A percentile compares a stretch with the other conserved stretches of the same genome.
Evolutionary conservation across 208 protist species (phyloP).

Genomic region (Borovskyia barvae): DNA sequence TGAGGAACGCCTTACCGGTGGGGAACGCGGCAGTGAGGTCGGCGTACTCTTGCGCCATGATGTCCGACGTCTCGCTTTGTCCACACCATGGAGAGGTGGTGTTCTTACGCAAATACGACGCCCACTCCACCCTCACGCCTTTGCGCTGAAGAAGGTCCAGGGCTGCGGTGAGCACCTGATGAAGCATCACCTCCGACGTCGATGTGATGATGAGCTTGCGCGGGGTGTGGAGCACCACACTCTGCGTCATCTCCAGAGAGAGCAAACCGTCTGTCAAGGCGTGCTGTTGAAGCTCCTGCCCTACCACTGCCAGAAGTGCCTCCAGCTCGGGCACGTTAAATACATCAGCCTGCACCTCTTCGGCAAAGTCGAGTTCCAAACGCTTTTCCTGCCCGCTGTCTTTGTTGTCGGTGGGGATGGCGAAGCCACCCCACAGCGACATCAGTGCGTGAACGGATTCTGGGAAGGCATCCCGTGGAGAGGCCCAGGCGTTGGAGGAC

Average conservation of each 20-base stretch:
- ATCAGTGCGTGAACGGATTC: constrained; percentile 81
- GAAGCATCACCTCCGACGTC: constrained; percentile 59
- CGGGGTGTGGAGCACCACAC: constrained; percentile 44
- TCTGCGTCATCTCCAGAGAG: constrained; percentile 47
- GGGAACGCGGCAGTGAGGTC: constrained; percentile 81
- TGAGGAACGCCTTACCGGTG: constrained; percentile 71
- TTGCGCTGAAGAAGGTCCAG: constrained; percentile 34
- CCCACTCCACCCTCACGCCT: constrained; percentile 65
- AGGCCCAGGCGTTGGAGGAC: constrained; percentile 37
- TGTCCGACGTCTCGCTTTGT: constrained; percentile 60
- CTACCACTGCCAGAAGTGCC: constrained; percentile 31
- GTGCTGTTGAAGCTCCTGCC: constrained; percentile 36
- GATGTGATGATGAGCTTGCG: constrained; percentile 53
- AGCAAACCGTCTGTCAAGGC: constrained; percentile 24
- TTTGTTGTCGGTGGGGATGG: constrained; percentile 32
- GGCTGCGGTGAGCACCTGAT: constrained; percentile 45
- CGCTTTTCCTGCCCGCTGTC: constrained; percentile 84
- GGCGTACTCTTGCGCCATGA: constrained; percentile 88
- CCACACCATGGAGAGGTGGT: constrained; percentile 62
- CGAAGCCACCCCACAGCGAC: constrained; percentile 86
- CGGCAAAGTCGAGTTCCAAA: constrained; percentile 79
- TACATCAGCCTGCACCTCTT: not conserved
- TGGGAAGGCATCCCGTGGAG: constrained; percentile 58
- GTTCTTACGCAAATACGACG: constrained; percentile 83
- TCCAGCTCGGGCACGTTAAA: constrained; percentile 42